phyloP scores from a whole-genome alignment of 75 land plant genomes.

The Larix kaempferi region DNA sequence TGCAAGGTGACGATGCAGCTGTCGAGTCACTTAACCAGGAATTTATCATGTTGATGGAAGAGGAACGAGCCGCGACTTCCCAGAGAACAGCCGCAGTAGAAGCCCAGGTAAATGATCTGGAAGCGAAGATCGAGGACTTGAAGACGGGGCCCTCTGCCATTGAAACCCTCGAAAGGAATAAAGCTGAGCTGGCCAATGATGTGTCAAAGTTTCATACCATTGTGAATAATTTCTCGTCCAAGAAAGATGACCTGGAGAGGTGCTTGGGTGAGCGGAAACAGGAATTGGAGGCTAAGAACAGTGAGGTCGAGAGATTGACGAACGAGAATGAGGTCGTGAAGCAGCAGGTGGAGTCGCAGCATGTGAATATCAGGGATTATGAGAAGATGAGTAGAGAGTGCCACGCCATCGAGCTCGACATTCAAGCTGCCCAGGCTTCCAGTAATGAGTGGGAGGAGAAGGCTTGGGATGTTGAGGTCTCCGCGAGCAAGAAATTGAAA shows the following conservation, averaged over 20 bases:
- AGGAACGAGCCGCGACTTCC: slow-evolving; percentile 4
- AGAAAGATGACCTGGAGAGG: slow-evolving; percentile 39
- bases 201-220: slow-evolving; percentile 50
- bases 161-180: slow-evolving; percentile 50
- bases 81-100: slow-evolving; percentile 21
- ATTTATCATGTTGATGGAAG: slow-evolving; percentile 11
- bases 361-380: slow-evolving; percentile 58
- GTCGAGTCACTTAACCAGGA: slow-evolving; percentile 41
- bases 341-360: slow-evolving; percentile 51
- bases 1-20: slow-evolving; percentile 67
- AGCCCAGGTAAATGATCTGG: slow-evolving; percentile 27
- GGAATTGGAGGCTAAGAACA: slow-evolving; percentile 41
- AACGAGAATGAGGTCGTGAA: slow-evolving; percentile 64
- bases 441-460: slow-evolving; percentile 66
- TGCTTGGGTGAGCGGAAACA: slow-evolving; percentile 47
- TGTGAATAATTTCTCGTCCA: slow-evolving; percentile 25
- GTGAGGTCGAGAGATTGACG: slow-evolving; percentile 30
- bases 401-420: slow-evolving; percentile 53
- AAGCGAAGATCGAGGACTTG: slow-evolving; percentile 38
- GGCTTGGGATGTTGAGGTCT: slow-evolving; percentile 57
- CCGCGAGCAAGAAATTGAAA: slow-evolving; percentile 32
- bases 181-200: slow-evolving; percentile 43
- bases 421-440: slow-evolving; percentile 36
- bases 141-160: slow-evolving; percentile 30
- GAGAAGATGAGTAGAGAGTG: slow-evolving; percentile 84